Evolutionary conservation across 768 basidiomycete species (phyloP).

Genomic region (Rhodotorula graminis): DNA sequence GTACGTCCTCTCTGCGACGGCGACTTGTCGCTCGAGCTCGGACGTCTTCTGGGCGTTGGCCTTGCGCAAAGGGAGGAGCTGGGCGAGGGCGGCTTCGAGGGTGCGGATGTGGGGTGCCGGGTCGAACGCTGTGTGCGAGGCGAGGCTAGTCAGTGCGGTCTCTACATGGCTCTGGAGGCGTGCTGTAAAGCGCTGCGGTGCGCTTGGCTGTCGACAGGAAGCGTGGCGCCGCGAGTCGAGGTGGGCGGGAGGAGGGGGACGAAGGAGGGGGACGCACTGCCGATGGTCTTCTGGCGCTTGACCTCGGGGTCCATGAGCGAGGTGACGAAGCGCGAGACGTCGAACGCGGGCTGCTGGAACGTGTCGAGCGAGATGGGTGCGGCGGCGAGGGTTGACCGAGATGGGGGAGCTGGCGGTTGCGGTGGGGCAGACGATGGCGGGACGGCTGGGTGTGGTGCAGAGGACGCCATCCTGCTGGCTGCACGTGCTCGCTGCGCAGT

Average conservation of each 20-base stretch:
- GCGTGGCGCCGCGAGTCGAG: no score
- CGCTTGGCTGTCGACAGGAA: no score
- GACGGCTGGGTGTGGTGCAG: not conserved
- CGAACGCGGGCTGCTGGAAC: conserved; percentile 38
- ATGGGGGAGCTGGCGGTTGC: no score
- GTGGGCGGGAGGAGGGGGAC: not conserved
- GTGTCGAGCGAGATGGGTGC: conserved; percentile 37
- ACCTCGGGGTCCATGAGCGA: conserved; percentile 36
- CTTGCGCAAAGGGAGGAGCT: conserved; percentile 75
- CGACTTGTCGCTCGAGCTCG: conserved; percentile 85
- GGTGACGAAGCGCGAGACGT: conserved; percentile 36
- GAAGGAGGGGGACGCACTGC: conserved; percentile 11
- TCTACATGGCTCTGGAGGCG: no score
- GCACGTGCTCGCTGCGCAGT: not conserved
- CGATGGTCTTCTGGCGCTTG: conserved; percentile 1
- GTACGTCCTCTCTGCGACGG: conserved; percentile 84
- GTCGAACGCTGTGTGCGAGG: conserved; percentile 35
- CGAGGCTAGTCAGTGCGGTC: no score
- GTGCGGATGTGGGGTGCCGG: conserved; percentile 61
- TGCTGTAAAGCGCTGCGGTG: no score
- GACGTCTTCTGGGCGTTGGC: conserved; percentile 87
- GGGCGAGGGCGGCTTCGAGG: conserved; percentile 86
- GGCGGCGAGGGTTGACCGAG: not conserved
- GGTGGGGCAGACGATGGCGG: not conserved
- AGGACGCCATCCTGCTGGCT: not conserved